Conservation (phyloP, 495 filamentous ascomycete genomes). For the Trichoderma reesei region DNA sequence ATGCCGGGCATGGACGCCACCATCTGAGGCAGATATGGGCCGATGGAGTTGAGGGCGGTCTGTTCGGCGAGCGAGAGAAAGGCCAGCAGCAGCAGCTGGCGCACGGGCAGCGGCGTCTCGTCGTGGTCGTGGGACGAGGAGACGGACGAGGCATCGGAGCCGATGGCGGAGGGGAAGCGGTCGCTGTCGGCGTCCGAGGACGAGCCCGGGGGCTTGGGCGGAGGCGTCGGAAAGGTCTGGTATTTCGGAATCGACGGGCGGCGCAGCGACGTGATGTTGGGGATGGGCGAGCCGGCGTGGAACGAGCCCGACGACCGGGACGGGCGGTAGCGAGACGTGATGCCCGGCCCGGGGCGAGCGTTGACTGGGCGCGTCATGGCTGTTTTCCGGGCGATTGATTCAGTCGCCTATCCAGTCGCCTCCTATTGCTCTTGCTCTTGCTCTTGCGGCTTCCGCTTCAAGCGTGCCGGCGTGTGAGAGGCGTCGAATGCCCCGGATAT, state of each 20-base stretch:
- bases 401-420: not conserved
- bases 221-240: constrained; percentile 88
- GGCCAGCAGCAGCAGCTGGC: constrained; percentile 75
- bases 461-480: no score
- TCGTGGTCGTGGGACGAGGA: constrained; percentile 28
- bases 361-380: constrained; percentile 1
- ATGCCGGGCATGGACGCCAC: constrained; percentile 76
- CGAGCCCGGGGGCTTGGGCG: constrained; percentile 53
- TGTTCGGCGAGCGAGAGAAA: constrained; percentile 87
- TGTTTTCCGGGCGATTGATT: no score
- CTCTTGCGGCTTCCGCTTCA: no score
- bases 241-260: constrained; percentile 72
- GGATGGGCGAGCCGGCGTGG: constrained; percentile 39
- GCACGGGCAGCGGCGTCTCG: constrained; percentile 61
- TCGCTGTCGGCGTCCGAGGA: constrained; percentile 3
- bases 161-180: constrained; percentile 8
- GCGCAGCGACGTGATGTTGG: constrained; percentile 22
- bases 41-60: constrained; percentile 91
- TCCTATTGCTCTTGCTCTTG: not conserved
- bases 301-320: constrained; percentile 31
- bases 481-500: not conserved
- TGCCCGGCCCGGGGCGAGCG: not conserved
- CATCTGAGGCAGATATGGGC: constrained; percentile 94
- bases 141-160: constrained; percentile 13
- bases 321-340: not conserved